phyloP scores from a whole-genome alignment of 2,329 filamentous ascomycete genomes.

The Seiridium cupressi region DNA sequence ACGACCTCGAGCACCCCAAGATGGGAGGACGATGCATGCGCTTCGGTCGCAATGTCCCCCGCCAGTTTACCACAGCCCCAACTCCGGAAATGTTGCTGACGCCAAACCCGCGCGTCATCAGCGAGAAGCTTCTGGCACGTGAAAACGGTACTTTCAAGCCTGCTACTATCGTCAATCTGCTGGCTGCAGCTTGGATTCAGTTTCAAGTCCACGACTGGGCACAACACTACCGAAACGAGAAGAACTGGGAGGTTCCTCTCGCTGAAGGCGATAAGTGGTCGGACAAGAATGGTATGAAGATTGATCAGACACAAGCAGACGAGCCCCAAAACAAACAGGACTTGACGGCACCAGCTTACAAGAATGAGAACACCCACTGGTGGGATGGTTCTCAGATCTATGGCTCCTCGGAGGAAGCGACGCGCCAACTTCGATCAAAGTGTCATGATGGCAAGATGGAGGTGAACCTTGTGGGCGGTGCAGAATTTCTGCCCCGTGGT shows the following conservation, averaged over 20 bases:
- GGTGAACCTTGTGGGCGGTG: slow-evolving; percentile 30
- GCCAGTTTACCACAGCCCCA: slow-evolving; percentile 33
- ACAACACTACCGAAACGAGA: slow-evolving; percentile 13
- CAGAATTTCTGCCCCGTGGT: slow-evolving; percentile 37
- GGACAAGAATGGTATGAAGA: slow-evolving; percentile 29
- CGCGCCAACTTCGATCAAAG: slow-evolving; percentile 30
- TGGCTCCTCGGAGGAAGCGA: slow-evolving; percentile 36
- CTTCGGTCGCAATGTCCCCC: slow-evolving; percentile 41
- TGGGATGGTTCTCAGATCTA: slow-evolving; percentile 48
- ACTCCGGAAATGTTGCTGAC: slow-evolving; percentile 38
- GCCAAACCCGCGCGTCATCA: slow-evolving; percentile 41
- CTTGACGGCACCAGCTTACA: slow-evolving; percentile 35
- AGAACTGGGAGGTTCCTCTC: slow-evolving; percentile 31
- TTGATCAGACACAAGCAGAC: slow-evolving; percentile 34
- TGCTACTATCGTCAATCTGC: slow-evolving; percentile 41
- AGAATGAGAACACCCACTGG: slow-evolving; percentile 41
- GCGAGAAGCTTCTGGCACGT: slow-evolving; percentile 37
- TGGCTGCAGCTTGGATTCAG: slow-evolving; percentile 49
- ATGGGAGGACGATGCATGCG: slow-evolving; percentile 45
- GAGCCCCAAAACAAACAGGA: slow-evolving; percentile 32
- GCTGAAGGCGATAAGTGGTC: slow-evolving; percentile 32
- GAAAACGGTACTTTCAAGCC: slow-evolving; percentile 37
- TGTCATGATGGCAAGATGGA: slow-evolving; percentile 35
- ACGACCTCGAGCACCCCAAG: slow-evolving; percentile 34
- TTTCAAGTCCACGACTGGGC: slow-evolving; percentile 44